Conservation (phyloP, 2,329 filamentous ascomycete genomes). For the Verticillium nubilum region DNA sequence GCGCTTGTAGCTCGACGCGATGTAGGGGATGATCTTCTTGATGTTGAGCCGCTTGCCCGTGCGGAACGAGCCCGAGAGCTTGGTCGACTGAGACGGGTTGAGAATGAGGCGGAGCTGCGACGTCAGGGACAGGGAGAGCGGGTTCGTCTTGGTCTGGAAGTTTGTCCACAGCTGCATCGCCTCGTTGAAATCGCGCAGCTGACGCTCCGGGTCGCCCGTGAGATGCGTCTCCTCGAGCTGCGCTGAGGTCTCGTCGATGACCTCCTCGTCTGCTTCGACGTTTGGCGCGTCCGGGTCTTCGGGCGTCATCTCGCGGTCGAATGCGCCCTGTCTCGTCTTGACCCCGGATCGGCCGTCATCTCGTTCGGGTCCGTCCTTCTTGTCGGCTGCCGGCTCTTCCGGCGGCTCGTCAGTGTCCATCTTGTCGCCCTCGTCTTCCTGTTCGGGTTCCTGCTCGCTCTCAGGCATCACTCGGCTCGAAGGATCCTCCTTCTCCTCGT, state of each 20-base stretch:
- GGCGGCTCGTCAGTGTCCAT: constrained; percentile 32
- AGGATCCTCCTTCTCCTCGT: constrained; percentile 61
- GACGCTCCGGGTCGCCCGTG: constrained; percentile 30
- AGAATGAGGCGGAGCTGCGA: constrained; percentile 95
- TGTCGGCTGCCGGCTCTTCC: constrained; percentile 7
- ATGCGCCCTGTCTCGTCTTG: constrained; percentile 53
- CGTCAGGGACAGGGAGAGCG: constrained; percentile 81
- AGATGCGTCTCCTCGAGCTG: constrained; percentile 73
- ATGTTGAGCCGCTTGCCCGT: constrained; percentile 98
- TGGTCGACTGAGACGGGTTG: constrained; percentile 88
- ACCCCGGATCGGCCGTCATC: constrained; percentile 56
- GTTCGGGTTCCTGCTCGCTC: constrained; percentile 40
- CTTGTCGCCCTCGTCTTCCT: constrained; percentile 39
- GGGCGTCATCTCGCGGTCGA: constrained; percentile 41
- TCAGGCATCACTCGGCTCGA: constrained; percentile 47
- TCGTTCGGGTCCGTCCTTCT: constrained; percentile 25
- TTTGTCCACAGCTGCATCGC: constrained; percentile 75
- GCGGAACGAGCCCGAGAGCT: constrained; percentile 92
- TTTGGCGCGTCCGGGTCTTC: constrained; percentile 29
- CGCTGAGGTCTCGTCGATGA: constrained; percentile 47
- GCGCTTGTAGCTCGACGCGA: constrained; percentile 94
- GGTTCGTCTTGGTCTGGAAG: constrained; percentile 79
- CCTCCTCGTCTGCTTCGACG: constrained; percentile 42
- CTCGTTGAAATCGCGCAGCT: constrained; percentile 43
- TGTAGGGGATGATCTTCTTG: constrained; percentile 99